Conservation (phyloP, 148 eudicot species). For the Rheum nobile region DNA sequence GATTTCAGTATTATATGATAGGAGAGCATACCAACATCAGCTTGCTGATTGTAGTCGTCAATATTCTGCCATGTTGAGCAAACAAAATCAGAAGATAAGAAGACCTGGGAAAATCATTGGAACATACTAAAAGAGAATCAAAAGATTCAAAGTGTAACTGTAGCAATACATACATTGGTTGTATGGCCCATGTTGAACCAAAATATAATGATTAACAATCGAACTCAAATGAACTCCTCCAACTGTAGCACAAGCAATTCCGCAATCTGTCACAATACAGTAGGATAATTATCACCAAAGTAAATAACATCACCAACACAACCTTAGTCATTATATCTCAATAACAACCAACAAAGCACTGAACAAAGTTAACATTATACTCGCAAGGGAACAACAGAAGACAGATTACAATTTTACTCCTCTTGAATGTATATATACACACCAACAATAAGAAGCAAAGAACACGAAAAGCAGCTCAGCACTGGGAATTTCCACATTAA, state of each 20-base stretch:
- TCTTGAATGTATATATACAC: background rate
- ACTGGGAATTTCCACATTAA: background rate
- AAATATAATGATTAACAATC: background rate
- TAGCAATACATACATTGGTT: background rate
- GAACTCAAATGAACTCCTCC: background rate
- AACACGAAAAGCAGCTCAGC: background rate
- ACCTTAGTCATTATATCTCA: background rate
- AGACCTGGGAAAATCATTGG: background rate
- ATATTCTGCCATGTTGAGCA: background rate
- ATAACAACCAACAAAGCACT: background rate
- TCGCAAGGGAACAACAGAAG: no score
- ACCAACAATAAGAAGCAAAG: background rate
- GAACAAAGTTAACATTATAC: background rate
- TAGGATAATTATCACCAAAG: background rate
- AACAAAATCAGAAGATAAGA: background rate
- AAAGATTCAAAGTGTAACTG: background rate
- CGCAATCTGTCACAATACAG: background rate
- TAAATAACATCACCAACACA: background rate
- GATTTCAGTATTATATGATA: background rate
- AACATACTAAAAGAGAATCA: background rate
- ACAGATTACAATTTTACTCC: background rate
- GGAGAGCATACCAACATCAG: conserved; percentile 23
- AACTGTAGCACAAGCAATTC: background rate
- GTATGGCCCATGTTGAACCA: background rate
- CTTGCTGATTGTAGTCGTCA: background rate